Evolutionary conservation across 2,329 filamentous ascomycete genomes (phyloP).

Genomic region (Leptographium flavum): DNA sequence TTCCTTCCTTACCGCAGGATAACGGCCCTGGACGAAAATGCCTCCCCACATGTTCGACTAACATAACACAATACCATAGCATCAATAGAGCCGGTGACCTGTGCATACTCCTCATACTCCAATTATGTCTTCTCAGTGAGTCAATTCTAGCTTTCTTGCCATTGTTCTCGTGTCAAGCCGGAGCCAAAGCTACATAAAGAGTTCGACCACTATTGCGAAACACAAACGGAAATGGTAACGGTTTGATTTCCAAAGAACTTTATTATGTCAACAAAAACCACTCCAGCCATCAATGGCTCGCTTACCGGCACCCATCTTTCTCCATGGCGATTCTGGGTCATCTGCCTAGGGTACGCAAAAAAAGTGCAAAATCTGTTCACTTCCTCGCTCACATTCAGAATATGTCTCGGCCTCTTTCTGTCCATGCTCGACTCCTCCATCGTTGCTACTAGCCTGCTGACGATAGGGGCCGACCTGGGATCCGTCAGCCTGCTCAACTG

Average conservation of each 20-base stretch:
- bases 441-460: slow-evolving; percentile 41
- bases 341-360: slow-evolving; percentile 11
- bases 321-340: slow-evolving; percentile 8
- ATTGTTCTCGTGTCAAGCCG: background rate
- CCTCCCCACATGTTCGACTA: too few relatives aligned
- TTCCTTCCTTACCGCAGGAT: too few relatives aligned
- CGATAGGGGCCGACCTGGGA: slow-evolving; percentile 37
- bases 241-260: background rate
- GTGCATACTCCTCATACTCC: too few relatives aligned
- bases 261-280: background rate
- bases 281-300: background rate
- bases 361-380: background rate
- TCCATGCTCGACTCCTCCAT: slow-evolving; percentile 47
- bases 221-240: background rate
- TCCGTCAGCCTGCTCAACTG: slow-evolving; percentile 32
- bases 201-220: background rate
- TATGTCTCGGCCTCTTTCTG: slow-evolving; percentile 39
- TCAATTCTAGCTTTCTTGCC: background rate
- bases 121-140: too few relatives aligned
- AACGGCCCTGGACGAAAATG: too few relatives aligned
- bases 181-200: too few relatives aligned
- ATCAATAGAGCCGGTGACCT: too few relatives aligned
- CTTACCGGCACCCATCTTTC: background rate
- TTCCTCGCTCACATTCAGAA: slow-evolving; percentile 17
- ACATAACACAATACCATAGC: too few relatives aligned